Evolutionary conservation across 306 rosid species (phyloP), one percentile per base, ranked within the genome.

Genomic region (Fragaria ananassa): DNA sequence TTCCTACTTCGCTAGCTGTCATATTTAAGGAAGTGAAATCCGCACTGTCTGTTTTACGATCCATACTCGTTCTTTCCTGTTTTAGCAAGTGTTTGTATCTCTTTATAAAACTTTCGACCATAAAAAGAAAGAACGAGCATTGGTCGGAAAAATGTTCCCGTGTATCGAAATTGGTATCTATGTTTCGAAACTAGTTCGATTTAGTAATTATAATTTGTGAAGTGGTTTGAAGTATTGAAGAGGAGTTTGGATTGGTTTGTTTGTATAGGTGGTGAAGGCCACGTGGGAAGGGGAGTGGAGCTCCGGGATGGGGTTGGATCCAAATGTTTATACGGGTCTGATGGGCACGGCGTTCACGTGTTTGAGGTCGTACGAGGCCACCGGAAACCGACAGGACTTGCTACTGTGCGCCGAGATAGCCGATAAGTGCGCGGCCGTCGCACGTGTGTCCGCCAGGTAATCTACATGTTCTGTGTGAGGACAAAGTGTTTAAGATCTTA

Each of bases 271-370:
- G 76, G 97, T 91, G 83, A 88, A 86, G 78, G 62, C 61, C 35
- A 87, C 86, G 41, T 91, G 94, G 98, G 81, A 76, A 27, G 78
- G 67, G 46, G 68, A 80, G 1, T 60, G 57, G 31, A 81, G 77
- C 60, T 35, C 80, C 79, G 86, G 83, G 19, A 11, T 17, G 66
- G 91, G 81, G 63, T 63, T 87, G 29, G 98, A 91, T 79, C 96
- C 91, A 77, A 87, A 94, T 62, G 90, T 78, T 74, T 94, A 87
- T 45, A 66, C 88, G 64, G 98, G 98, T 70, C 69, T 94, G 41
- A 87, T 91, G 5, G 98, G 97, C 11, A 90, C 98, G 6, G 96
- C 97, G 56, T 84, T 94, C 56, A 86, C 87, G 29, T 94, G 98
- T 83, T 76, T 91, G 56, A 89, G 96, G 71, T 87, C 96, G 25